Conservation (phyloP, 768 basidiomycete species). For the Panaeolus cyanescens region DNA sequence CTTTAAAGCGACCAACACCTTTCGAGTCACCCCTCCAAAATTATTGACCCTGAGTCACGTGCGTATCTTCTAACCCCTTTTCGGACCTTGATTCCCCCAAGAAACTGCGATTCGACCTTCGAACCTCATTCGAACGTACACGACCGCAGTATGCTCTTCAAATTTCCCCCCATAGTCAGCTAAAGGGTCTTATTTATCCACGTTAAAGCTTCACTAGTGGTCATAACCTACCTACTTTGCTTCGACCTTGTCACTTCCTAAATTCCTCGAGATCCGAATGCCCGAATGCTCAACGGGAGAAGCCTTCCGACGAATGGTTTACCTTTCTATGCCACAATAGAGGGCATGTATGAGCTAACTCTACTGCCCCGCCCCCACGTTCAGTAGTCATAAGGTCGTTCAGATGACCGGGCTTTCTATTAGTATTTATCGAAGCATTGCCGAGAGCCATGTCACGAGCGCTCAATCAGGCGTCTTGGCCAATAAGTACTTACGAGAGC, state of each 20-base stretch:
- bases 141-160: neutral
- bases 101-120: neutral
- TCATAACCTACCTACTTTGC: neutral
- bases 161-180: neutral
- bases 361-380: too few species aligned
- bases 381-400: too few species aligned
- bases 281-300: neutral
- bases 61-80: neutral
- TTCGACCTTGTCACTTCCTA: neutral
- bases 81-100: neutral
- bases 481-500: too few species aligned
- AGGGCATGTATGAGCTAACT: too few species aligned
- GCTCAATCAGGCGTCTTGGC: too few species aligned
- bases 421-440: too few species aligned
- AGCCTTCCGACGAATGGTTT: too few species aligned
- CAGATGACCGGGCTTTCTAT: too few species aligned
- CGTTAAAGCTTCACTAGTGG: too few species aligned
- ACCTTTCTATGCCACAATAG: too few species aligned
- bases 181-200: neutral
- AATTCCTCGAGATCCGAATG: neutral
- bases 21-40: neutral
- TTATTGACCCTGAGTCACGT: constrained; percentile 3
- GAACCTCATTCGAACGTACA: neutral
- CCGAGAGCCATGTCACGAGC: too few species aligned
- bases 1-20: neutral